A percentile compares a stretch with the other conserved stretches of the same genome.
Evolutionary conservation across 129 eudicot genomes (phyloP).

Genomic region (Escallonia rubra): DNA sequence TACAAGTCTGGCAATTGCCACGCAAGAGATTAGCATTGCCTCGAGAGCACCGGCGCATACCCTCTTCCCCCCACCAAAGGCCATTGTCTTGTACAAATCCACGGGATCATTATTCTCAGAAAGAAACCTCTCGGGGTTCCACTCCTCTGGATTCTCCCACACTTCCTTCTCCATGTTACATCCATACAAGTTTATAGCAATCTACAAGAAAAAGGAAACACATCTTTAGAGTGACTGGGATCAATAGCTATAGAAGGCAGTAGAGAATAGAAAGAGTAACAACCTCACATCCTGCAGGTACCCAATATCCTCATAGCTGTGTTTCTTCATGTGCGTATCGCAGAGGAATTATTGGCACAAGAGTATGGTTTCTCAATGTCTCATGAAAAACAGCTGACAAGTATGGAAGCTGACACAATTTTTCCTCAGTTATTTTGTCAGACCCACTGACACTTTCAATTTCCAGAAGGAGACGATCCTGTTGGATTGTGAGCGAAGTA

Average conservation of each 20-base stretch:
- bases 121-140: conserved; percentile 56
- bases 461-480: conserved; percentile 31
- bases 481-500: conserved; percentile 5
- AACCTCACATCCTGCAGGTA: conserved; percentile 56
- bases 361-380: conserved; percentile 49
- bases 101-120: conserved; percentile 8
- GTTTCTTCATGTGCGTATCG: conserved; percentile 44
- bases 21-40: conserved; percentile 51
- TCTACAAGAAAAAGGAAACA: background rate
- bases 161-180: conserved; percentile 49
- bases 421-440: conserved; percentile 36
- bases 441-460: conserved; percentile 38
- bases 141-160: conserved; percentile 56
- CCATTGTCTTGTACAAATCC: conserved; percentile 46
- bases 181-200: conserved; percentile 44
- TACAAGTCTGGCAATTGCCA: conserved; percentile 39
- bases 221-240: too few relatives aligned
- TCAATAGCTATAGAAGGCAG: background rate
- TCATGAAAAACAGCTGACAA: conserved; percentile 44
- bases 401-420: conserved; percentile 40
- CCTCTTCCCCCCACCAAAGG: conserved; percentile 66
- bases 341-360: conserved; percentile 40
- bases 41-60: conserved; percentile 57
- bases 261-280: conserved; percentile 6
- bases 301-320: conserved; percentile 43